Evolutionary conservation across 306 rosid genomes (phyloP), one percentile per base, ranked within the genome.

Genomic region (Dalbergia oliveri): DNA sequence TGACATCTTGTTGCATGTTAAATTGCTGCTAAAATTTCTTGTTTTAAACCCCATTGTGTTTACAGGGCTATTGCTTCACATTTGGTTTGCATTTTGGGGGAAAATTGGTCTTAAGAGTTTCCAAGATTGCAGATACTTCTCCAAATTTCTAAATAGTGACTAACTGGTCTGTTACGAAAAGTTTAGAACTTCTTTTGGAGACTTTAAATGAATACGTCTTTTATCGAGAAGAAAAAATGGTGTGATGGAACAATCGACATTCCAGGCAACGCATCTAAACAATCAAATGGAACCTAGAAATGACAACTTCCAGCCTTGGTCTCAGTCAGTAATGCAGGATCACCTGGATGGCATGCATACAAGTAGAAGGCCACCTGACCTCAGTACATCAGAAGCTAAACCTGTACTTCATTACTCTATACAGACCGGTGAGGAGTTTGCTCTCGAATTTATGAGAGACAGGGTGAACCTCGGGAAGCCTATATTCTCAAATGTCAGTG

Each of bases 361-460:
- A 16, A 90, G 84, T 51, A 84, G 80, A 81, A 83, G 91, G 12
- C 94, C 90, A 49, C 83, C 92, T 66, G 92, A 88, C 62, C 79
- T 77, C 76, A 84, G 69, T 81, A 77, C 69, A 56, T 74, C 86
- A 37, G 84, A 85, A 37, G 73, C 82, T 62, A 84, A 87, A 83
- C 92, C 92, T 9, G 94, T 86, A 12, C 89, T 78, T 70, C 86
- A 92, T 86, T 90, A 81, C 85, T 92, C 94, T 70, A 90, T 92
- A 79, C 94, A 88, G 84, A 92, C 97, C 4, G 97, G 94, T 35
- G 94, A 92, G 94, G 97, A 92, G 72, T 92, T 92, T 70, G 80
- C 97, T 80, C 87, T 92, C 61, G 94, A 92, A 78, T 90, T 92
- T 78, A 92, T 92, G 93, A 83, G 94, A 74, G 97, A 92, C 37